A percentile compares a stretch with the other conserved stretches of the same genome.
These are phyloP conservation scores for Solanum paucissectum DNA, from an alignment of 257 asterid species.

Conservation along the genomic window DNA sequence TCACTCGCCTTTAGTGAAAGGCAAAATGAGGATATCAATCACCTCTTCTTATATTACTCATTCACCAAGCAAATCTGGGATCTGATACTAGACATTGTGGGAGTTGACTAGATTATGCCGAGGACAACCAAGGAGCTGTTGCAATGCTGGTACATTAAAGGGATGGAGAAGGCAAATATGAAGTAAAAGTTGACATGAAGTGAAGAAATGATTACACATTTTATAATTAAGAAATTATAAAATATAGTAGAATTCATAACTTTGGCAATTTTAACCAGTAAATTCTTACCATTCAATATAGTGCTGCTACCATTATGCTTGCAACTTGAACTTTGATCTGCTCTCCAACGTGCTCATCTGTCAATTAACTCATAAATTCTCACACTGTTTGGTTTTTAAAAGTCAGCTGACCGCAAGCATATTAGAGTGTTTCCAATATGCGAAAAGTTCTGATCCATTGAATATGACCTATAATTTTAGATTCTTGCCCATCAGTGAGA, in stretches of 20 bases:
- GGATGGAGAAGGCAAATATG: background rate
- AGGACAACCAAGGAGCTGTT: background rate
- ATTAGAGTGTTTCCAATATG: background rate
- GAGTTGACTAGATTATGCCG: background rate
- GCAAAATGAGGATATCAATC: background rate
- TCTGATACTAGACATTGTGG: background rate
- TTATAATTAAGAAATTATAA: background rate
- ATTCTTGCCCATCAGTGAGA: background rate
- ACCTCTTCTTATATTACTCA: background rate
- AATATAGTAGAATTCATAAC: background rate
- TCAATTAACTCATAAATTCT: background rate
- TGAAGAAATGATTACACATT: background rate
- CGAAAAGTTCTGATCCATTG: background rate
- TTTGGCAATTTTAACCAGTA: background rate
- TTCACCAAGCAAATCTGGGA: background rate
- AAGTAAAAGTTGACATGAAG: background rate
- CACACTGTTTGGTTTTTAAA: background rate
- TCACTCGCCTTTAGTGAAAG: background rate
- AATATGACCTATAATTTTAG: background rate
- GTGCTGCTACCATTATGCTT: background rate
- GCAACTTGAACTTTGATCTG: background rate
- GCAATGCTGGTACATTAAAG: background rate
- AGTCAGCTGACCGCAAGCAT: background rate
- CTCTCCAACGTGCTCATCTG: background rate
- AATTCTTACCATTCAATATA: background rate